Evolutionary conservation across 495 filamentous ascomycete genomes (phyloP), one percentile per base, ranked within the genome.

Genomic region (Melanomma pulvis-pyrius): DNA sequence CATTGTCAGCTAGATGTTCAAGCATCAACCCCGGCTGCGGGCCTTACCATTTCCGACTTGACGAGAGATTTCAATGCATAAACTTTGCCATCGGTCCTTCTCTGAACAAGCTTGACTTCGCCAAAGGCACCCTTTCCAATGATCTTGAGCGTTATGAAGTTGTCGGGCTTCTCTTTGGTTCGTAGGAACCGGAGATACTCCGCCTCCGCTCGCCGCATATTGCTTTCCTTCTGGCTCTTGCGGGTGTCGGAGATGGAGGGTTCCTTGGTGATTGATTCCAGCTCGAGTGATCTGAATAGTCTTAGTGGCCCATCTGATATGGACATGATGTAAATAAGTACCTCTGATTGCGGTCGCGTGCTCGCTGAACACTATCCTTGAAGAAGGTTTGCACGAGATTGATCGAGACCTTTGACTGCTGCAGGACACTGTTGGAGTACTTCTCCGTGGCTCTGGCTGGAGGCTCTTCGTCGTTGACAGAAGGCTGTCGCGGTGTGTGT

Each of bases 61-160:
- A 98, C 89, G 59, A 99, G 81, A 32, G 93, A 97, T 81, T 99
- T 99, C 81, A 99, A 88, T 48, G 94, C 94, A 73, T 97, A 99
- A 62, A 98, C 92, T 77, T 96, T 96, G 75, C 91, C 91, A 71
- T 98, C 94, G n/a, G 87, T 85, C 82, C 92, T 96, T 79, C 96
- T 89, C 78, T 94, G 91, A 63, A 99, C 94, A 60, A 99, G 83
- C 77, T 93, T 93, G 56, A 99, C 94, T 76, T 99, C 94, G 77
- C 94, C 94, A 74, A 99, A 99, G 15, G 94, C 94, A 75, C 94
- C 94, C 83, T 98, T 99, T 72, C 94, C 94, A 73, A 99, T 98
- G 69, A 97, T 90, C 81, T 97, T 98, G 75, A 97, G 83, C 7
- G 94, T 97, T 67, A 86, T 83, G 82, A 97, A 99, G 80, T 98